A percentile compares a stretch with the other conserved stretches of the same genome.
Evolutionary conservation across 1,284 basidiomycete genomes (phyloP).

Genomic region (Austroboletus novae-zelandiae): DNA sequence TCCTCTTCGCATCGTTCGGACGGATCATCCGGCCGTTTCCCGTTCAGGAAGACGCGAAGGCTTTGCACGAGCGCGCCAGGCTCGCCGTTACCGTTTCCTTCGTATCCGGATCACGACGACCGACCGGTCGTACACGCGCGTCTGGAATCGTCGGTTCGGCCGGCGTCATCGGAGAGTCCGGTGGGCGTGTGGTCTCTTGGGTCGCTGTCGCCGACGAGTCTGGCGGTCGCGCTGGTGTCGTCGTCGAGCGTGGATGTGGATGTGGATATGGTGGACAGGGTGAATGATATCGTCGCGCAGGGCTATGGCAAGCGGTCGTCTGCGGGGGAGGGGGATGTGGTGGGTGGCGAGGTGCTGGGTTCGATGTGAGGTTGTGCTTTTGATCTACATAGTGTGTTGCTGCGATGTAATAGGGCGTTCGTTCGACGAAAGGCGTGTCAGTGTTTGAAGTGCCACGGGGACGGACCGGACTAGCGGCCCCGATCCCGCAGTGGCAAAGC

Average conservation of each 20-base stretch:
- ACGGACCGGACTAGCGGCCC: no score
- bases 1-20: neutral
- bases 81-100: slow-evolving; percentile 22
- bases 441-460: no score
- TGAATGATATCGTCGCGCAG: slow-evolving; percentile 24
- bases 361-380: no score
- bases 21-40: slow-evolving; percentile 19
- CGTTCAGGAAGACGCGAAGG: slow-evolving; percentile 8
- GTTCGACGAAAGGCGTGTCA: no score
- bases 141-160: neutral
- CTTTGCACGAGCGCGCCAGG: slow-evolving; percentile 2
- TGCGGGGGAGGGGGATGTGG: neutral
- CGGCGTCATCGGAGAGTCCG: slow-evolving; percentile 7
- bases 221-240: slow-evolving; percentile 24
- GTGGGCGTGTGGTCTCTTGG: slow-evolving; percentile 12
- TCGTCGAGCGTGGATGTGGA: slow-evolving; percentile 19
- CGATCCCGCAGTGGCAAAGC: no score
- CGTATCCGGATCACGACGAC: slow-evolving; percentile 10
- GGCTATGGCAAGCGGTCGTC: slow-evolving; percentile 20
- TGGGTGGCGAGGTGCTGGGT: no score
- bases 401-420: no score
- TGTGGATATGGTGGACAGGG: slow-evolving; percentile 11
- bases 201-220: slow-evolving; percentile 25
- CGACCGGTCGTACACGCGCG: neutral
- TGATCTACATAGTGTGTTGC: no score